These are phyloP conservation scores for Aspergillus texensis DNA, from an alignment of 2,329 filamentous ascomycete species.

Conservation along the genomic window DNA sequence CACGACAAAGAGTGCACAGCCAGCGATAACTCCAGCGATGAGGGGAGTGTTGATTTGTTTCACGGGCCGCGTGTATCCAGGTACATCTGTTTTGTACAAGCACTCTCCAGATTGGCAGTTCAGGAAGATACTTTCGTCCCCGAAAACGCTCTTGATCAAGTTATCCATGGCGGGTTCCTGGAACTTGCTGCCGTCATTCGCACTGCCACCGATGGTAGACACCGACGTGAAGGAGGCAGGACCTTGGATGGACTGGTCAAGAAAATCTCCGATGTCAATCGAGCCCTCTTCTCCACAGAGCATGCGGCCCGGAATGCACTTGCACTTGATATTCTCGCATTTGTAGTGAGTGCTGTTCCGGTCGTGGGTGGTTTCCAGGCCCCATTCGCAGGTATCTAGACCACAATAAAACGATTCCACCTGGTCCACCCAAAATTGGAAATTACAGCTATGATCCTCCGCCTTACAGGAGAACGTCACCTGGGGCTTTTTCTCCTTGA, in stretches of 20 bases:
- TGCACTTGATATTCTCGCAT: constrained; percentile 82
- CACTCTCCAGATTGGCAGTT: constrained; percentile 87
- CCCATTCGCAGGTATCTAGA: constrained; percentile 77
- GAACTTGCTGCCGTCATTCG: constrained; percentile 77
- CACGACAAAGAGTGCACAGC: constrained; percentile 83
- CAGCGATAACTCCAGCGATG: constrained; percentile 90
- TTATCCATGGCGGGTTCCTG: constrained; percentile 91
- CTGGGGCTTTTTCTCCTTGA: constrained; percentile 83
- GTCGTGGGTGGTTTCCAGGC: constrained; percentile 66
- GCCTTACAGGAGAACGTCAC: constrained; percentile 91
- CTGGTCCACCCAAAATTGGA: constrained; percentile 97
- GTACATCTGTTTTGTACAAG: constrained; percentile 87
- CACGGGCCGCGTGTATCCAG: constrained; percentile 83
- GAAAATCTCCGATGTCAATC: constrained; percentile 87
- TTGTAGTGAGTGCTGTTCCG: constrained; percentile 82
- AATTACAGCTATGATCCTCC: constrained; percentile 78
- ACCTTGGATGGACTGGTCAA: constrained; percentile 79
- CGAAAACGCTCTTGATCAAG: constrained; percentile 84
- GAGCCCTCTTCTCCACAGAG: constrained; percentile 90
- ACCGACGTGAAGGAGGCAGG: constrained; percentile 81
- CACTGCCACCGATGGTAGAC: constrained; percentile 57
- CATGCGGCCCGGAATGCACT: constrained; percentile 88
- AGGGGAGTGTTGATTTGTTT: constrained; percentile 97
- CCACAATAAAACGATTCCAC: constrained; percentile 96
- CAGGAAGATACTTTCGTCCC: constrained; percentile 84